Base-by-base conservation (phyloP, 371 early-diverging fungal genomes). In the Sporodiniella umbellata region DNA sequence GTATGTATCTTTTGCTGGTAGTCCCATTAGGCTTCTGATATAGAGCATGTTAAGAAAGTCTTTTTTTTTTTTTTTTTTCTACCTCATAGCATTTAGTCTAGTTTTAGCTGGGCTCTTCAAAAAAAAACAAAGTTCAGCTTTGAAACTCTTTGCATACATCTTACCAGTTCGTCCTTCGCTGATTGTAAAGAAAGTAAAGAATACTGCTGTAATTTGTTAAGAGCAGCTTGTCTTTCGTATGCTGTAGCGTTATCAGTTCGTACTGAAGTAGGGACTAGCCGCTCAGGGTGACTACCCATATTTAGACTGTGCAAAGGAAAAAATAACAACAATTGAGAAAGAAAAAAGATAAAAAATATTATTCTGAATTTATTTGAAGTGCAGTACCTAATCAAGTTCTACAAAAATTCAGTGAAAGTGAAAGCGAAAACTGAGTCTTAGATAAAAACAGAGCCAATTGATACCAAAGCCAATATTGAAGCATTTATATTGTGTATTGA, bases 41-140 rank as follows among this genome's bases (percentile, higher is more conserved):
- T 0, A 25, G 19, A 28, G 25, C 25, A 18, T 35, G 18, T 24
- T n/a, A n/a, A n/a, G 14, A 19, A 17, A n/a, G 14, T 4, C 10
- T 12, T n/a, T 11, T 8, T 28, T 11, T 19, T 18, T 1, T 26
- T 15, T 31, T 33, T 12, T 23, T 4, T 28, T 7, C 30, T 56
- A 62, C 62, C 55, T 45, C 63, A 63, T 63, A 54, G 54, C 48
- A 24, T 52, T 58, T n/a, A 63, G 19, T 14, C 63, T 49, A n/a
- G 55, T 63, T n/a, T 52, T 58, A 40, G 63, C 58, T n/a, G 63
- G 63, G 42, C 47, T 58, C 63, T 62, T 33, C 17, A 18, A 18
- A 25, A 18, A 14, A 15, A 0, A 33, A 18, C 7, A 15, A 0
- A 25, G 18, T 33, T 23, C 8, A 21, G 23, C 22, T 24, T 21